A percentile compares a stretch with the other conserved stretches of the same genome.
phyloP scores from a whole-genome alignment of 2,329 filamentous ascomycete genomes.

The Trichoderma harzianum region DNA sequence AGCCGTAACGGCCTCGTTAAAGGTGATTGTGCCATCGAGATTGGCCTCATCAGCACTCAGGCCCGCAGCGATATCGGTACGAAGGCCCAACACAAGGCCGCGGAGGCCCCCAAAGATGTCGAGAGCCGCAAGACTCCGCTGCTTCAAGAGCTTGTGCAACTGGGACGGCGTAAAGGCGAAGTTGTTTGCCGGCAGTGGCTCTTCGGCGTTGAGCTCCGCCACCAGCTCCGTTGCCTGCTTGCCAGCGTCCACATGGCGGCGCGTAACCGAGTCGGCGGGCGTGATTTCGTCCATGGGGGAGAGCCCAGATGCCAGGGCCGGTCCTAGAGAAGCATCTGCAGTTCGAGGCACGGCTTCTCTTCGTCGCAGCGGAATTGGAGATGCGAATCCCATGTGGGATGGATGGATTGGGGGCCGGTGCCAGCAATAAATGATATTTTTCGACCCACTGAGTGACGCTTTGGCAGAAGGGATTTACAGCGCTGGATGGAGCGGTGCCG shows the following conservation, averaged over 20 bases:
- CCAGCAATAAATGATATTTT: neutral
- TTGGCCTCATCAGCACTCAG: conserved; percentile 49
- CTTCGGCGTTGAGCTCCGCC: conserved; percentile 28
- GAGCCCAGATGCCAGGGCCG: conserved; percentile 13
- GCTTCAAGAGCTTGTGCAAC: conserved; percentile 51
- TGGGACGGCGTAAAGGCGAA: conserved; percentile 55
- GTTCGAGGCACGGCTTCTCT: neutral
- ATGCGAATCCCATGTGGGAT: neutral
- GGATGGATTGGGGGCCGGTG: neutral
- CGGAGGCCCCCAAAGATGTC: conserved; percentile 50
- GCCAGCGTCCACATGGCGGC: conserved; percentile 4
- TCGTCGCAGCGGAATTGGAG: neutral
- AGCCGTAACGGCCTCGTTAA: conserved; percentile 47
- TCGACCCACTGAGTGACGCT: conserved; percentile 1
- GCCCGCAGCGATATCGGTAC: conserved; percentile 46
- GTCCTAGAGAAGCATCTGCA: conserved; percentile 21
- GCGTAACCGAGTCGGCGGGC: conserved; percentile 17
- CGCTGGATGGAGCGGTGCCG: neutral
- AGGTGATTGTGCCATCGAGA: conserved; percentile 44
- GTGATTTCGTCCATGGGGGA: conserved; percentile 32
- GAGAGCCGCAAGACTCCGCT: conserved; percentile 47
- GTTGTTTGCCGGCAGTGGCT: conserved; percentile 35
- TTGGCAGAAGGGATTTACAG: conserved; percentile 7
- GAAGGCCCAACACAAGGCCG: conserved; percentile 50
- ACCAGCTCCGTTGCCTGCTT: conserved; percentile 10